Evolutionary conservation across 805 yeast genomes (phyloP).

Genomic region (Candida corydali): DNA sequence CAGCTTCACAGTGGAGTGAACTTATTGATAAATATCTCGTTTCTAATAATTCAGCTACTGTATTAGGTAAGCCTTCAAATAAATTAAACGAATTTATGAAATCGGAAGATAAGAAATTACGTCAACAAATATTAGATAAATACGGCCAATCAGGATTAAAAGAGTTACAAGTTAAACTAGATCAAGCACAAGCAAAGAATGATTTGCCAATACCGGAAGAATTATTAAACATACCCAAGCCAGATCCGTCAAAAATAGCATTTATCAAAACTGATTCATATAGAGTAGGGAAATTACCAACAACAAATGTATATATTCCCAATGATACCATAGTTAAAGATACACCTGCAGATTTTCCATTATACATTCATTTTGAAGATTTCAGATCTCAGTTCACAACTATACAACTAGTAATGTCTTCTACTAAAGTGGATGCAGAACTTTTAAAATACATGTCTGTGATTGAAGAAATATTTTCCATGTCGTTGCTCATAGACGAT

Average conservation of each 20-base stretch:
- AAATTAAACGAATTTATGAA: conserved; percentile 51
- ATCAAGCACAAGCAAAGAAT: conserved; percentile 62
- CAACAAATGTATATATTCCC: conserved; percentile 14
- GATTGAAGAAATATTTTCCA: conserved; percentile 62
- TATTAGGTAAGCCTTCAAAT: conserved; percentile 70
- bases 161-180: conserved; percentile 46
- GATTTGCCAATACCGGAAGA: conserved; percentile 73
- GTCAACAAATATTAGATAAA: conserved; percentile 44
- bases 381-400: conserved; percentile 76
- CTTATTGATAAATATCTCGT: conserved; percentile 52
- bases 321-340: conserved; percentile 21
- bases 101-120: conserved; percentile 44
- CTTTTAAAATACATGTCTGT: conserved; percentile 62
- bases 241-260: conserved; percentile 69
- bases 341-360: conserved; percentile 49
- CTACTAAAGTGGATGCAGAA: conserved; percentile 45
- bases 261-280: conserved; percentile 70
- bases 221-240: conserved; percentile 61
- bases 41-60: conserved; percentile 57
- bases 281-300: conserved; percentile 44
- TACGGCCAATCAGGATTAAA: conserved; percentile 61
- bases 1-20: conserved; percentile 60
- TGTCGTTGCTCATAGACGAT: conserved; percentile 68
- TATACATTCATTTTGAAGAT: conserved; percentile 75
- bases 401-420: conserved; percentile 57